Evolutionary conservation across 805 yeast genomes (phyloP), one percentile per base, ranked within the genome.

Genomic region (Candida nanaspora): DNA sequence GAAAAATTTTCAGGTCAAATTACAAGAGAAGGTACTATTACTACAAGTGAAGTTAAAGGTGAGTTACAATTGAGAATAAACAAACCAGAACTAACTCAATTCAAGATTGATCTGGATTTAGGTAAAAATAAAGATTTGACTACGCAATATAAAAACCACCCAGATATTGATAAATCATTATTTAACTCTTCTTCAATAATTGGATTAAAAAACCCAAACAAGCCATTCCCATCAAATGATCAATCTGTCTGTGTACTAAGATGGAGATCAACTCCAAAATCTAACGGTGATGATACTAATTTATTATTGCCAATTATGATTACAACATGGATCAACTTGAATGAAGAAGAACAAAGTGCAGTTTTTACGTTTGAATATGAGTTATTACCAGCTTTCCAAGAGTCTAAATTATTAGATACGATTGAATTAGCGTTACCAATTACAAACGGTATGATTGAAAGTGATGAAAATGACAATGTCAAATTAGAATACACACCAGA

Each of bases 291-390:
- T 44, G 88, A 83, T 46, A 80, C 78, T 36, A 69, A 72, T 42
- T 52, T 59, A n/a, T 58, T 66, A 41, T 52, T 72, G 40, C 98
- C 98, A 27, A 62, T 91, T 40, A 69, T 76, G 36, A 70, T 93
- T 48, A 81, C 91, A 31, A 80, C 89, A 31, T 91, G 98, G 98
- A 82, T 87, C 39, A 68, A 80, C 37, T 69, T 74, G 41, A 72
- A 74, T 43, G 77, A 78, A 29, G 72, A 79, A 43, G 78, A 74
- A 35, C 76, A 76, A 4, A 56, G 74, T 40, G 76, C 80, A 43
- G 83, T 79, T 43, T 83, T 89, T 18, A 89, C 96, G 2, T 69
- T 93, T 50, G 98, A 91, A 68, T 89, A 85, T 63, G 98, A 91
- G 66, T 65, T 83, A 41, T 72, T 71, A 37, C 68, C 70, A 13